Evolutionary conservation across 805 yeast genomes (phyloP), one percentile per base, ranked within the genome.

Genomic region (Diddensiella transvaalensis): DNA sequence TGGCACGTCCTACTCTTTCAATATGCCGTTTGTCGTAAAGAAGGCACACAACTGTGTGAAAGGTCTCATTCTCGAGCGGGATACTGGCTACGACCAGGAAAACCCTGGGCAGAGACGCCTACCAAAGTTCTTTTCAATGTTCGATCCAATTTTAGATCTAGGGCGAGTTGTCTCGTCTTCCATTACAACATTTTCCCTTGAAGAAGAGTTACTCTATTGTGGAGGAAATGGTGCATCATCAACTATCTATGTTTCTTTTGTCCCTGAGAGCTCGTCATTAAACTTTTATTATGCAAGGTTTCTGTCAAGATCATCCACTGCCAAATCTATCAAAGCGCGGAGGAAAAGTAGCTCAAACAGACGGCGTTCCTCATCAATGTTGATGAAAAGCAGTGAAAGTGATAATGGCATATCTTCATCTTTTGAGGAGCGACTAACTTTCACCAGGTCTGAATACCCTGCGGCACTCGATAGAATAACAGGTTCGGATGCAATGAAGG

Each of bases 131-230:
- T 70, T 87, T 46, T 80, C 95, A 0, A 61, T 88, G 50, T 73
- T 81, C 1, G 95, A 87, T 60, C 91, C 96, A 0, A 67, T 84
- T 51, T 77, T 79, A 1, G 93, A 87, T 3, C 73, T 86, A 48
- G 88, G 95, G 2, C 69, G 79, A 3, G 76, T 88, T 3, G 79
- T 81, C 0, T 80, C 91, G 0, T 79, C 88, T 0, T 80, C 89
- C 1, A 81, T 85, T 0, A 77, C 87, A 0, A 76, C 80, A 2
- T 77, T 86, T 23, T 73, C 85, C 0, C 63, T 77, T 1, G 67
- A 70, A 42, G 93, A 85, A 58, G 75, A 73, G 45, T 61, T 85
- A 24, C 59, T 83, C 22, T 65, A 71, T 33, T 83, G 82, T 58
- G 89, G 88, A 0, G 13, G 32, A 8, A 49, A 54, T 3, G 48